These are phyloP conservation scores for Plantago elongata DNA, from an alignment of 257 asterid genomes.

Conservation along the genomic window DNA sequence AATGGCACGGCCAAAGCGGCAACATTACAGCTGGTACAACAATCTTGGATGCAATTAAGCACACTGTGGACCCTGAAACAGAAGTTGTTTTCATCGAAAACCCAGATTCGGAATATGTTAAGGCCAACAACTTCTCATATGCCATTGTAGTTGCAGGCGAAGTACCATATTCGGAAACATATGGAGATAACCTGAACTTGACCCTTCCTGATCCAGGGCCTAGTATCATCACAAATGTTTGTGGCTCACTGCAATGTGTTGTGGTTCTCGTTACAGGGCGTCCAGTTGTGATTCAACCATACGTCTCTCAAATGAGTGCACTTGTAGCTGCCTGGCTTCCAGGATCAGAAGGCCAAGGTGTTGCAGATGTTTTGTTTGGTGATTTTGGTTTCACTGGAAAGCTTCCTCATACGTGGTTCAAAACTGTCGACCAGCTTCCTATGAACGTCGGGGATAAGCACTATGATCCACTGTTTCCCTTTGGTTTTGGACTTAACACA, in stretches of 20 bases:
- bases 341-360: slow-evolving; percentile 51
- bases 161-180: slow-evolving; percentile 41
- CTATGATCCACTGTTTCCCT: slow-evolving; percentile 43
- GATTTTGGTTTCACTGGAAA: slow-evolving; percentile 42
- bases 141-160: slow-evolving; percentile 56
- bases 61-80: slow-evolving; percentile 33
- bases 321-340: slow-evolving; percentile 61
- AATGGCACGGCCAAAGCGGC: slow-evolving; percentile 50
- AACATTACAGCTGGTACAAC: slow-evolving; percentile 46
- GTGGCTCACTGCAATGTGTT: slow-evolving; percentile 30
- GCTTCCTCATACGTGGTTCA: slow-evolving; percentile 48
- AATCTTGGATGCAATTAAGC: slow-evolving; percentile 31
- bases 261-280: slow-evolving; percentile 43
- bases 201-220: slow-evolving; percentile 37
- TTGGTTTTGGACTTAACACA: slow-evolving; percentile 46
- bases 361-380: slow-evolving; percentile 48
- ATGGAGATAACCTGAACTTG: slow-evolving; percentile 39
- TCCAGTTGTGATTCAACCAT: slow-evolving; percentile 45
- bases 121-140: slow-evolving; percentile 27
- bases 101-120: slow-evolving; percentile 26
- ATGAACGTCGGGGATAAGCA: slow-evolving; percentile 42
- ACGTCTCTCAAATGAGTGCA: slow-evolving; percentile 28
- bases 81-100: slow-evolving; percentile 29
- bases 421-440: slow-evolving; percentile 42
- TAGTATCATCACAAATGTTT: slow-evolving; percentile 29